phyloP scores from a whole-genome alignment of 1,284 basidiomycete species.

The Calocybe gambosa region DNA sequence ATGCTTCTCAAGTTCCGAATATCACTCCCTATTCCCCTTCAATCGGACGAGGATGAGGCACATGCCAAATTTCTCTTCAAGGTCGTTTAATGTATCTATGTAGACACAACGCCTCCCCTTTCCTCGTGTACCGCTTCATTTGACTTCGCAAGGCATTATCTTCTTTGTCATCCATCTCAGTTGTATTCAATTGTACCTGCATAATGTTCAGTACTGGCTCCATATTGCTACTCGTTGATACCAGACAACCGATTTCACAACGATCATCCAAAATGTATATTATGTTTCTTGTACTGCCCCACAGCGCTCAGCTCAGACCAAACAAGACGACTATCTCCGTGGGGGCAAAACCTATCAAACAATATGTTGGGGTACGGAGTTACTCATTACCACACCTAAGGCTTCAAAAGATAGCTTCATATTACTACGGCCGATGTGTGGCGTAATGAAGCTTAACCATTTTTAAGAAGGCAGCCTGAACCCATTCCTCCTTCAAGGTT shows the following conservation, averaged over 20 bases:
- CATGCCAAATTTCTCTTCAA: background rate
- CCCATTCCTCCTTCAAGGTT: conserved; percentile 22
- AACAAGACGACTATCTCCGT: too few relatives aligned
- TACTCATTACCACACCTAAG: too few relatives aligned
- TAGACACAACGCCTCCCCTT: background rate
- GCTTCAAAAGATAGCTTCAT: too few relatives aligned
- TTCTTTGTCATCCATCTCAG: background rate
- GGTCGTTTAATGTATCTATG: background rate
- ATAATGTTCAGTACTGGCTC: background rate
- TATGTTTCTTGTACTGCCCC: background rate
- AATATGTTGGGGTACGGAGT: too few relatives aligned
- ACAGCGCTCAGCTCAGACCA: too few relatives aligned
- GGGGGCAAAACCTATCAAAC: too few relatives aligned
- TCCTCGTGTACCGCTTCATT: background rate
- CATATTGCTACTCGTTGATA: background rate
- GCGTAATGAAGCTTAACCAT: conserved; percentile 32
- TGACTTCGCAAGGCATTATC: background rate
- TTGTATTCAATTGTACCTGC: conserved; percentile 4
- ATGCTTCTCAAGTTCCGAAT: conserved; percentile 7
- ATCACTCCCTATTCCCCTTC: conserved; percentile 6
- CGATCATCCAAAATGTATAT: background rate
- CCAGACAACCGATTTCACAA: background rate
- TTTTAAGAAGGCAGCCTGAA: conserved; percentile 21
- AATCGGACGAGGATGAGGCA: conserved; percentile 2
- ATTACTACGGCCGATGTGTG: too few relatives aligned